These are phyloP conservation scores for Kuraishia floccosa DNA, from an alignment of 805 yeast species.

Conservation along the genomic window DNA sequence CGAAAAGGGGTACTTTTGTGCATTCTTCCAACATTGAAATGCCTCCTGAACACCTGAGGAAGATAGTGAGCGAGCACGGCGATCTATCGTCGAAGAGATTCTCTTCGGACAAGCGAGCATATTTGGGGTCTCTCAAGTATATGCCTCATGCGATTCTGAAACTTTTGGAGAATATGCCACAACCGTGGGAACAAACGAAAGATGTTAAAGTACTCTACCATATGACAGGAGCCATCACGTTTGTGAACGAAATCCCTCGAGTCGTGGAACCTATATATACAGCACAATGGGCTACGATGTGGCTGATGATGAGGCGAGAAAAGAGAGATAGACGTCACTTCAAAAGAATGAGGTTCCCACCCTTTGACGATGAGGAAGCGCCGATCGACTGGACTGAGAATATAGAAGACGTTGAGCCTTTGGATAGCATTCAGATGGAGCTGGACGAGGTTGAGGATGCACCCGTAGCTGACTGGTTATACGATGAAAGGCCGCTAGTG, in stretches of 20 bases:
- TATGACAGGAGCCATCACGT: slow-evolving; percentile 86
- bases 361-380: slow-evolving; percentile 96
- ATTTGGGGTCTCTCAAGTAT: slow-evolving; percentile 83
- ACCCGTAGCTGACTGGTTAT: slow-evolving; percentile 63
- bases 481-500: slow-evolving; percentile 62
- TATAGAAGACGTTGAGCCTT: slow-evolving; percentile 58
- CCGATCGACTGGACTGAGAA: slow-evolving; percentile 78
- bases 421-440: slow-evolving; percentile 59
- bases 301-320: slow-evolving; percentile 91
- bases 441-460: slow-evolving; percentile 55
- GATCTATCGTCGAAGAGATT: slow-evolving; percentile 74
- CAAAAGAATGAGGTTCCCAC: slow-evolving; percentile 88
- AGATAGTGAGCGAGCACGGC: slow-evolving; percentile 72
- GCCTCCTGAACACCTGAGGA: slow-evolving; percentile 91
- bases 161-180: slow-evolving; percentile 91
- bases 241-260: slow-evolving; percentile 85
- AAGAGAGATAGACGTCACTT: slow-evolving; percentile 85
- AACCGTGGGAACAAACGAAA: slow-evolving; percentile 89
- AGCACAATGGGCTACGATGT: slow-evolving; percentile 93
- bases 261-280: slow-evolving; percentile 85
- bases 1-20: slow-evolving; percentile 31
- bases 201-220: slow-evolving; percentile 88
- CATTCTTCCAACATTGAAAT: slow-evolving; percentile 61
- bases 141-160: slow-evolving; percentile 93
- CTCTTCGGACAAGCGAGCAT: slow-evolving; percentile 76